phyloP scores from a whole-genome alignment of 1,139 yeast species.

The Diutina neorugosa region DNA sequence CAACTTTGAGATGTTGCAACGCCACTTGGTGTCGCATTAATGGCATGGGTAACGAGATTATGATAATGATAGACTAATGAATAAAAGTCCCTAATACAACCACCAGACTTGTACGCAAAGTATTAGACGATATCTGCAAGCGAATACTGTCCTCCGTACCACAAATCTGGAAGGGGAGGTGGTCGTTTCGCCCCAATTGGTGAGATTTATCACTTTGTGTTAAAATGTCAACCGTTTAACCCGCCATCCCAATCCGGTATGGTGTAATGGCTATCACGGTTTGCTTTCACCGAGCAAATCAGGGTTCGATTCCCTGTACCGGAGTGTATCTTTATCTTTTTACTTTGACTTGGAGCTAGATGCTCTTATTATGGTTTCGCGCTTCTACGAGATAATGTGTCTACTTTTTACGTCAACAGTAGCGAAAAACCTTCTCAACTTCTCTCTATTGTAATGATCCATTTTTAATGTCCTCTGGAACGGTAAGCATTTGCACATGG shows the following conservation, averaged over 20 bases:
- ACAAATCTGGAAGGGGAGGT: no score
- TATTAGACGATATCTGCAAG: no score
- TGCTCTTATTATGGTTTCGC: constrained; percentile 16
- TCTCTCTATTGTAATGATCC: no score
- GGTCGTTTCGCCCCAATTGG: no score
- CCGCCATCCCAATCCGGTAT: constrained; percentile 20
- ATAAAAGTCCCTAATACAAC: neutral
- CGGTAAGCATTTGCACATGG: no score
- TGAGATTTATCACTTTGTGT: no score
- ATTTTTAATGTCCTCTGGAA: no score
- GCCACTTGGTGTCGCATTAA: constrained; percentile 6
- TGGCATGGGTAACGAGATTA: constrained; percentile 3
- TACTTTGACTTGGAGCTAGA: constrained; percentile 21
- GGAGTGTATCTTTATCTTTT: constrained; percentile 23
- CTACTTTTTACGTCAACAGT: no score
- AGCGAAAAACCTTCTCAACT: no score
- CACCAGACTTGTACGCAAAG: no score
- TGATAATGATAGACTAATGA: neutral
- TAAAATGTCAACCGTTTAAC: no score
- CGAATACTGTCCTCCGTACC: no score
- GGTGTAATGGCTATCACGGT: constrained; percentile 37
- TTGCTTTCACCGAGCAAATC: constrained; percentile 53
- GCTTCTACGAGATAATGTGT: constrained; percentile 46
- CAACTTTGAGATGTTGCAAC: constrained; percentile 16
- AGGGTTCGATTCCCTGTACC: constrained; percentile 65